Percentiles rank a stretch among this genome's conserved stretches.
phyloP scores from a whole-genome alignment of 2,329 filamentous ascomycete genomes.

The Neonectria neomacrospora region DNA sequence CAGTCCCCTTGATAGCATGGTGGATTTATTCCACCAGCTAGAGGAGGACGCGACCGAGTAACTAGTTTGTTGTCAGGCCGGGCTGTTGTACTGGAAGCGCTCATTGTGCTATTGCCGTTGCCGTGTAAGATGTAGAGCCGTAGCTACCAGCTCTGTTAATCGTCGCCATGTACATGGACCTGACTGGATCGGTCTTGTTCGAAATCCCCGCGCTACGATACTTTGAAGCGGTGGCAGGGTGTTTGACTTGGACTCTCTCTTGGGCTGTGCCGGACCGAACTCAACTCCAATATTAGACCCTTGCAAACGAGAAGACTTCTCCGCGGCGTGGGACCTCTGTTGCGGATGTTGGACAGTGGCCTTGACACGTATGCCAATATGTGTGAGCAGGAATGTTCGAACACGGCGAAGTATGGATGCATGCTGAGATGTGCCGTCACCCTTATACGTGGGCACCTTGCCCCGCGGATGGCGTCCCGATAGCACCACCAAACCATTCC shows the following conservation, averaged over 20 bases:
- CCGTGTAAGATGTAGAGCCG: slow-evolving; percentile 42
- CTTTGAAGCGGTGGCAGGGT: background rate
- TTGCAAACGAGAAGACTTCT: background rate
- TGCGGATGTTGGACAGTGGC: background rate
- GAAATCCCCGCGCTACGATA: background rate
- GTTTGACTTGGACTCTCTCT: background rate
- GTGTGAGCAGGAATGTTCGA: background rate
- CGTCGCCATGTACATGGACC: slow-evolving; percentile 29
- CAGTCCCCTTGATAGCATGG: slow-evolving; percentile 23
- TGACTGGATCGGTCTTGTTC: background rate
- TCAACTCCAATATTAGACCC: background rate
- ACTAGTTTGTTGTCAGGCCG: slow-evolving; percentile 26
- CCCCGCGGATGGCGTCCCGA: background rate
- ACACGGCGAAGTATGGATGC: background rate
- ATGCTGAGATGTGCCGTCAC: no score
- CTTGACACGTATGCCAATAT: background rate
- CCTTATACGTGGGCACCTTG: background rate
- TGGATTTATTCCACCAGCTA: slow-evolving; percentile 17
- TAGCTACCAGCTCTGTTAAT: slow-evolving; percentile 42
- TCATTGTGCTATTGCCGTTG: slow-evolving; percentile 36
- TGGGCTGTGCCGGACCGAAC: background rate
- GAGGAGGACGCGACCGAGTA: slow-evolving; percentile 21
- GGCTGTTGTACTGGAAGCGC: slow-evolving; percentile 32
- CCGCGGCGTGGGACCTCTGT: background rate
- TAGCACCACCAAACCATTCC: background rate